Percentiles rank a stretch among this genome's conserved stretches.
phyloP scores from a whole-genome alignment of 2,329 filamentous ascomycete species.

The Exophiala sideris region DNA sequence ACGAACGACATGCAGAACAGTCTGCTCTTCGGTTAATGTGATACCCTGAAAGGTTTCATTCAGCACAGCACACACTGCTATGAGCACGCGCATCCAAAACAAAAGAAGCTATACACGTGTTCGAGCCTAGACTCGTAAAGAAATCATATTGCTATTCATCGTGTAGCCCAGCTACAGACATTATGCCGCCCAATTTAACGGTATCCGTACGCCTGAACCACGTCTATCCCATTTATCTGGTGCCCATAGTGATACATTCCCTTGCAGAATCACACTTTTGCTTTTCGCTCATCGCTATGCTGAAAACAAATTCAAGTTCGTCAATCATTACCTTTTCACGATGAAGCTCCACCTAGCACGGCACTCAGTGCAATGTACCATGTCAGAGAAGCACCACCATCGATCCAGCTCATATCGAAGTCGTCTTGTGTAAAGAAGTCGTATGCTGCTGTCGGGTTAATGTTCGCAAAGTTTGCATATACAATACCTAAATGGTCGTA shows the following conservation, averaged over 20 bases:
- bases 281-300: conserved; percentile 6
- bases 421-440: conserved; percentile 66
- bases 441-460: conserved; percentile 68
- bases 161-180: too few relatives aligned
- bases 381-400: conserved; percentile 77
- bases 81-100: too few relatives aligned
- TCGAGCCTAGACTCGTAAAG: too few relatives aligned
- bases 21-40: conserved; percentile 9
- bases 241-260: neutral
- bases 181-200: too few relatives aligned
- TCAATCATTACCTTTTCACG: conserved; percentile 12
- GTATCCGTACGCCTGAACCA: too few relatives aligned
- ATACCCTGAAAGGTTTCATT: too few relatives aligned
- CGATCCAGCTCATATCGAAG: conserved; percentile 63
- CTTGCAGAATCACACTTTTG: neutral
- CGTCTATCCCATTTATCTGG: too few relatives aligned
- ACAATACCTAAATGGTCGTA: conserved; percentile 55
- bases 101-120: too few relatives aligned
- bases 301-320: conserved; percentile 11
- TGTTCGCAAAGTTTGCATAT: conserved; percentile 74
- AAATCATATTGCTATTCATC: too few relatives aligned
- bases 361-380: conserved; percentile 82
- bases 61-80: too few relatives aligned
- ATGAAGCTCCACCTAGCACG: conserved; percentile 49
- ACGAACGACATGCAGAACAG: conserved; percentile 1